Evolutionary conservation across 1,284 basidiomycete species (phyloP).

Genomic region (Peniophora sp.): DNA sequence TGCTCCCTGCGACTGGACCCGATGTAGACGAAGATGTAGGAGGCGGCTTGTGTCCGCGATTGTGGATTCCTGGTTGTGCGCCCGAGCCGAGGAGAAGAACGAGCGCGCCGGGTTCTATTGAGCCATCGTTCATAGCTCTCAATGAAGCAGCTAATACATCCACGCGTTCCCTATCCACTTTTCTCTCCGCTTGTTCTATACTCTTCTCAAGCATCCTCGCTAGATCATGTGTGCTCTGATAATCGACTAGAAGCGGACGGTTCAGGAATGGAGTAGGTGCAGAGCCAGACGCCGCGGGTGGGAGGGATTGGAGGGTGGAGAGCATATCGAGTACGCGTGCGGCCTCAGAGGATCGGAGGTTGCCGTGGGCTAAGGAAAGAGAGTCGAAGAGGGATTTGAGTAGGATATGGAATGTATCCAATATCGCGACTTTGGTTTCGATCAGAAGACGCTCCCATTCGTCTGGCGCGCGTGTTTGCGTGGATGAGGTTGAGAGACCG

Average conservation of each 20-base stretch:
- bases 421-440: slow-evolving; percentile 60
- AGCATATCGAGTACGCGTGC: slow-evolving; percentile 49
- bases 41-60: slow-evolving; percentile 19
- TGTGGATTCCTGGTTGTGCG: slow-evolving; percentile 36
- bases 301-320: slow-evolving; percentile 46
- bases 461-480: slow-evolving; percentile 30
- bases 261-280: slow-evolving; percentile 52
- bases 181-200: slow-evolving; percentile 25
- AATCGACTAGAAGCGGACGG: slow-evolving; percentile 57
- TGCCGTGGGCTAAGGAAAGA: slow-evolving; percentile 32
- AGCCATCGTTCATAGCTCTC: slow-evolving; percentile 23
- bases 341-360: slow-evolving; percentile 33
- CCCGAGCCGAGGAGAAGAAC: slow-evolving; percentile 55
- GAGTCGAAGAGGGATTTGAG: slow-evolving; percentile 41
- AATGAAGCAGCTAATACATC: slow-evolving; percentile 48
- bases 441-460: slow-evolving; percentile 65
- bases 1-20: slow-evolving; percentile 18
- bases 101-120: slow-evolving; percentile 41
- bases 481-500: slow-evolving; percentile 24
- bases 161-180: slow-evolving; percentile 47
- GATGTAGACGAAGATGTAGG: slow-evolving; percentile 16
- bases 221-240: slow-evolving; percentile 58
- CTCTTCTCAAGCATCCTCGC: slow-evolving; percentile 37
- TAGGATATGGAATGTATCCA: slow-evolving; percentile 60
- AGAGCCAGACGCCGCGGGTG: slow-evolving; percentile 18